Conservation (phyloP, 139 green algal genomes). For the Tetratostichococcus sp. region DNA sequence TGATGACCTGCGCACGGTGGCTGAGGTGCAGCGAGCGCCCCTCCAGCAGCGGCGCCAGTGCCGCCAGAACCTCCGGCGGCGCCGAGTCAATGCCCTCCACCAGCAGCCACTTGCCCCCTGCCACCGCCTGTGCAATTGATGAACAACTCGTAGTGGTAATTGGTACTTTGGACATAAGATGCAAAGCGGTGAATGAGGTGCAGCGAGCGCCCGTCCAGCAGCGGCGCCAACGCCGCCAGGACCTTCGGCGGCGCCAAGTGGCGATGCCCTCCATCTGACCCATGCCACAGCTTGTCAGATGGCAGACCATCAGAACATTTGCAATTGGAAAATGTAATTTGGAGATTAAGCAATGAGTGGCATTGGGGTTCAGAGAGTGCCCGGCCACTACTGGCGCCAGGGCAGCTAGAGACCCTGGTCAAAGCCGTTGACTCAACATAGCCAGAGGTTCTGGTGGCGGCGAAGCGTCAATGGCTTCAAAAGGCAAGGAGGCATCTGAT, state of each 20-base stretch:
- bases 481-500: too few species aligned
- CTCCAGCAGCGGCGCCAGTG: constrained; percentile 83
- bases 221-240: constrained; percentile 76
- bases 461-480: too few species aligned
- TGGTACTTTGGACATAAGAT: too few species aligned
- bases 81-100: constrained; percentile 94
- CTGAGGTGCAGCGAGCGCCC: constrained; percentile 66
- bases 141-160: too few species aligned
- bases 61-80: constrained; percentile 84
- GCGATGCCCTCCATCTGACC: constrained; percentile 89
- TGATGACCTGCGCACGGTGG: constrained; percentile 58
- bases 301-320: too few species aligned
- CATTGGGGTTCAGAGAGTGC: constrained; percentile 66
- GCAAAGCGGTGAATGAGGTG: constrained; percentile 68
- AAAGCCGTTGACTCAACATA: too few species aligned
- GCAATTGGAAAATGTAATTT: too few species aligned
- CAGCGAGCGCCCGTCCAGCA: constrained; percentile 78
- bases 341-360: too few species aligned
- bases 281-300: constrained; percentile 60
- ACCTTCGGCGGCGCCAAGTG: constrained; percentile 89
- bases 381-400: constrained; percentile 82
- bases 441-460: too few species aligned
- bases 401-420: too few species aligned
- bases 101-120: constrained; percentile 85
- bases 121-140: constrained; percentile 53